Evolutionary conservation across 305 asterid species (phyloP), one percentile per base, ranked within the genome.

Genomic region (Rubia occidens): DNA sequence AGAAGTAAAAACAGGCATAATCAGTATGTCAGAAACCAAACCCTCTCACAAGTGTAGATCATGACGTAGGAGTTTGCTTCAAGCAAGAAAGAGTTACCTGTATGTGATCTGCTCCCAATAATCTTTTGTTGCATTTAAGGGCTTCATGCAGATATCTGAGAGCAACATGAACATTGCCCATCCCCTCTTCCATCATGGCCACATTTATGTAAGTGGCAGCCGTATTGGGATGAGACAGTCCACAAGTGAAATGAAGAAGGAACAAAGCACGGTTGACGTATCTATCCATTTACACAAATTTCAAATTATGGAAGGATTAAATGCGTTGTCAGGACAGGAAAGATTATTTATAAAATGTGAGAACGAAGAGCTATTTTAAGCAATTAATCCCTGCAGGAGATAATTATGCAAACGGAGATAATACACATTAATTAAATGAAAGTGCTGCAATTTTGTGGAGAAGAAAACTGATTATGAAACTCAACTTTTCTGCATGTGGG

Each of bases 111-210:
- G 90, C 96, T 81, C 98, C 99, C 72, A 95, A 75, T 73, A 95
- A 79, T 78, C 89, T 79, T 81, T 85, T 82, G 82, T 95, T 95
- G 87, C 99, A 95, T 81, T 95, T 95, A 18, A 95, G 96, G 79
- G 99, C 99, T 88, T 95, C 99, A 24, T 95, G 99, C 77, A 95
- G 87, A 86, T 91, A 95, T 82, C 99, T 81, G 73, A 95, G 99
- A 77, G 99, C 99, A 77, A 91, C 91, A 67, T 95, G 95, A 70
- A 85, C 99, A 88, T 95, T 95, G 74, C 99, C 99, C 98, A 91
- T 95, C 67, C 99, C 99, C 82, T 95, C 99, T 85, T 95, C 99
- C 99, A 95, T 95, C 99, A 95, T 95, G 73, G 99, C 99, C 79
- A 95, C 95, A 75, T 95, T 95, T 72, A 95, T 95, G 81, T 91